Conservation (phyloP, 2,329 filamentous ascomycete genomes). For the Aschersonia sp. region DNA sequence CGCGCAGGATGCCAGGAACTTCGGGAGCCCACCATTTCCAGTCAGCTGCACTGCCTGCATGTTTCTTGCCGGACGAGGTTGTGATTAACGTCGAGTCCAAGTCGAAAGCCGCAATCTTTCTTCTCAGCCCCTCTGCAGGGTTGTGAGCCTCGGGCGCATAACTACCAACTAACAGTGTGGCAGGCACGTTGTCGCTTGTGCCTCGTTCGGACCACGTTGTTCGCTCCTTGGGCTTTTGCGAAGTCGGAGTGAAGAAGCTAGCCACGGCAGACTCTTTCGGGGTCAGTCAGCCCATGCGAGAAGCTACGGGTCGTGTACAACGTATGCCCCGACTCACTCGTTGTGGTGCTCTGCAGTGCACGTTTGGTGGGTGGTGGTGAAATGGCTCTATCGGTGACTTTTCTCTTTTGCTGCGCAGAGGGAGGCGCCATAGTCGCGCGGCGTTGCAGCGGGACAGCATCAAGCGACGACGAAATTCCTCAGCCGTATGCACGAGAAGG, state of each 20-base stretch:
- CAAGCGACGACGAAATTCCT: no score
- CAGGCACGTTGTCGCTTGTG: conserved; percentile 27
- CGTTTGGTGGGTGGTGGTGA: conserved; percentile 41
- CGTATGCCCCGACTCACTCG: conserved; percentile 22
- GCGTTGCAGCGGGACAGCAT: neutral
- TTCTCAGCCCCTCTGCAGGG: conserved; percentile 16
- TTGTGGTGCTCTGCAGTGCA: conserved; percentile 34
- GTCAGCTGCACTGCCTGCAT: conserved; percentile 54
- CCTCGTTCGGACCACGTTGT: conserved; percentile 59
- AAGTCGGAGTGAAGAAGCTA: conserved; percentile 78
- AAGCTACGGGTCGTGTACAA: neutral
- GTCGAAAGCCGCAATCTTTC: conserved; percentile 61
- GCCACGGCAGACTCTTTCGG: conserved; percentile 51
- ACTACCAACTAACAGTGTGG: conserved; percentile 60
- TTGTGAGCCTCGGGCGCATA: conserved; percentile 36
- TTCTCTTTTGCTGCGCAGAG: conserved; percentile 16
- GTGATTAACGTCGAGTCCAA: conserved; percentile 78
- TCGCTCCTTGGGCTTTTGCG: conserved; percentile 68
- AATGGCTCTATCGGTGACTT: conserved; percentile 24
- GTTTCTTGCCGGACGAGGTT: conserved; percentile 68
- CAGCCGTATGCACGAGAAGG: no score
- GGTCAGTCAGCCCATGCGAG: conserved; percentile 6
- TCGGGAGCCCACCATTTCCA: conserved; percentile 87
- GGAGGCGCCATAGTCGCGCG: conserved; percentile 12
- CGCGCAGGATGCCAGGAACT: conserved; percentile 53